phyloP scores from a whole-genome alignment of 1,139 yeast species.

The Nematodospora anomalae region DNA sequence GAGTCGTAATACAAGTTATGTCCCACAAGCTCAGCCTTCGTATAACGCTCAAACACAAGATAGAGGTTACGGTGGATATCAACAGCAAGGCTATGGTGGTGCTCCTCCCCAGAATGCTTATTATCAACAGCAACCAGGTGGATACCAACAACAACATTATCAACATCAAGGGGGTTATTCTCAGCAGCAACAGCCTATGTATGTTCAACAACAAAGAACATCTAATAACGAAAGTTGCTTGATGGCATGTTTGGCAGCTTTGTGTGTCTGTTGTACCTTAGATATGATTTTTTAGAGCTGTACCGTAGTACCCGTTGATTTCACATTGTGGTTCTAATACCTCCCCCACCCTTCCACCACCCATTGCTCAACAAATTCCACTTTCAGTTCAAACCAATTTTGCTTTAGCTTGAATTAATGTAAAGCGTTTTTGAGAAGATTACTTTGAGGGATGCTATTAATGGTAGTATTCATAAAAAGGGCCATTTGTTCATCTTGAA shows the following conservation, averaged over 20 bases:
- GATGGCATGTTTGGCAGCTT: conserved; percentile 69
- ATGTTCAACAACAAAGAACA: conserved; percentile 54
- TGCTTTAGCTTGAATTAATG: too few species aligned
- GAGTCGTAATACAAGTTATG: conserved; percentile 17
- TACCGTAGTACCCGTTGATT: conserved; percentile 1
- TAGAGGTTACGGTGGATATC: conserved; percentile 28
- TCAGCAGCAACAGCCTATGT: conserved; percentile 54
- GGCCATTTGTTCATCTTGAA: too few species aligned
- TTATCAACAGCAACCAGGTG: conserved; percentile 17
- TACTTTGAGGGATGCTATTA: too few species aligned
- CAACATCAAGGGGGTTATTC: conserved; percentile 25
- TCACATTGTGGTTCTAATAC: too few species aligned
- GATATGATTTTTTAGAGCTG: conserved; percentile 55
- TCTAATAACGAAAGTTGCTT: conserved; percentile 52
- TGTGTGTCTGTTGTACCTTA: conserved; percentile 73
- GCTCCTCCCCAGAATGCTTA: conserved; percentile 19
- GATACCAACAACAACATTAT: conserved; percentile 21
- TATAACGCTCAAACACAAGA: conserved; percentile 30
- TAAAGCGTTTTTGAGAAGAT: too few species aligned
- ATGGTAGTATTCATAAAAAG: too few species aligned
- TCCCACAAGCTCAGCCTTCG: conserved; percentile 40
- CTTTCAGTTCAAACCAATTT: too few species aligned
- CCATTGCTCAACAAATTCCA: too few species aligned
- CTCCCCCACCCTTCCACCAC: too few species aligned
- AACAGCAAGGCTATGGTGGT: conserved; percentile 33